phyloP scores from a whole-genome alignment of 2,329 filamentous ascomycete species.

The Clarireedia sp. region DNA sequence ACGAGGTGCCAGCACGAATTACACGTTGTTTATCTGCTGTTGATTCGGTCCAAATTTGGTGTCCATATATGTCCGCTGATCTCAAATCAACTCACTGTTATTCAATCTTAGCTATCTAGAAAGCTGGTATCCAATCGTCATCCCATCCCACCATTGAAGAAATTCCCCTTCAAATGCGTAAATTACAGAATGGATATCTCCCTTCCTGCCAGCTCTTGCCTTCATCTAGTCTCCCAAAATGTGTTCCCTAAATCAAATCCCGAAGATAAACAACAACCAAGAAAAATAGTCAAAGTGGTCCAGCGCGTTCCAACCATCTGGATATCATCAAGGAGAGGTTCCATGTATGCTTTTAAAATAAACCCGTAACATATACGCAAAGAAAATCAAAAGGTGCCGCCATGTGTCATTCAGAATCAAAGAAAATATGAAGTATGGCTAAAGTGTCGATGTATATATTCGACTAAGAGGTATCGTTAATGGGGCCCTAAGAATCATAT shows the following conservation, averaged over 20 bases:
- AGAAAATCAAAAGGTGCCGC: background rate
- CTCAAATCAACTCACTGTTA: background rate
- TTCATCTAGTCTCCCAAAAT: background rate
- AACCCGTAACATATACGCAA: background rate
- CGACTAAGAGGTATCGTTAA: constrained; percentile 7
- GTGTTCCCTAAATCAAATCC: background rate
- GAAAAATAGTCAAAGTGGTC: background rate
- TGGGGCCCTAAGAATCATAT: constrained; percentile 1
- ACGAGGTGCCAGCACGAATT: too few relatives aligned
- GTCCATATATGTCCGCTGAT: background rate
- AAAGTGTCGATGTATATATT: background rate
- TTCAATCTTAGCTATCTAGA: background rate
- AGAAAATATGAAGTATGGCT: background rate
- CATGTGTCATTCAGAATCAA: background rate
- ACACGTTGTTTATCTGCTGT: background rate
- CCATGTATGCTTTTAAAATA: constrained; percentile 7
- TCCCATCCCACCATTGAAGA: background rate
- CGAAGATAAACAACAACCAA: background rate
- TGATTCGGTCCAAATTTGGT: background rate
- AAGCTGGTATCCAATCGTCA: background rate
- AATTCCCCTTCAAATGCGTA: background rate
- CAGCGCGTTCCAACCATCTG: background rate
- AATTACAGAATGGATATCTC: constrained; percentile 6
- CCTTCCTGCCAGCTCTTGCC: background rate
- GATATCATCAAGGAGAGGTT: constrained; percentile 9